Evolutionary conservation across 129 eudicot genomes (phyloP).

Genomic region (Saussurea involucrata): DNA sequence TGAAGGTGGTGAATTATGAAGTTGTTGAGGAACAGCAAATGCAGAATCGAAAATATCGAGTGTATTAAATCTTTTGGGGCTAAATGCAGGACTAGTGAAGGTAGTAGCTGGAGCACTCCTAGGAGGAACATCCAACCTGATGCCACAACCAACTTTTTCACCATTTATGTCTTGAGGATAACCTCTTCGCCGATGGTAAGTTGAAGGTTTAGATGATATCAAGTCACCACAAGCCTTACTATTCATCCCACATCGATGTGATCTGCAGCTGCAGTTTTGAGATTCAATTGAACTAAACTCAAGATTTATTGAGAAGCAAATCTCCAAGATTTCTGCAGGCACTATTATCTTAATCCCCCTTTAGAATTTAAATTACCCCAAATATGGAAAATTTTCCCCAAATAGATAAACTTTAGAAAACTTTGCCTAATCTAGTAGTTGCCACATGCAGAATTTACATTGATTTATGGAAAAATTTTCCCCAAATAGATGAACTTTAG

Average conservation of each 20-base stretch:
- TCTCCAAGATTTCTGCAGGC: background rate
- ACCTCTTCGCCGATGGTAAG: conserved; percentile 54
- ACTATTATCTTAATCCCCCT: background rate
- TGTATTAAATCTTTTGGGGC: conserved; percentile 66
- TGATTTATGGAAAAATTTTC: background rate
- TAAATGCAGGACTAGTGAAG: conserved; percentile 65
- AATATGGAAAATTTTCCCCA: background rate
- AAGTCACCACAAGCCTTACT: conserved; percentile 14
- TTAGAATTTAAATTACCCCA: background rate
- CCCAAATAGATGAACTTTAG: background rate
- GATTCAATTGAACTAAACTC: background rate
- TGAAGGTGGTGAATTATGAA: conserved; percentile 28
- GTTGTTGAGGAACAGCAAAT: conserved; percentile 21
- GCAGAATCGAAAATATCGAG: conserved; percentile 42
- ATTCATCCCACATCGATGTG: conserved; percentile 29
- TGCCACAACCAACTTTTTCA: conserved; percentile 23
- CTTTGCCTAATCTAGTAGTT: background rate
- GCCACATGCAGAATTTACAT: background rate
- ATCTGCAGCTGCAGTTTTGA: conserved; percentile 27
- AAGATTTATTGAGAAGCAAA: background rate
- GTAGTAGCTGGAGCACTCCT: conserved; percentile 78
- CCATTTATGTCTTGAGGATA: conserved; percentile 31
- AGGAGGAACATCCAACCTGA: conserved; percentile 54
- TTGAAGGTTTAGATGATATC: conserved; percentile 40
- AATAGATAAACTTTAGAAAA: background rate